Conservation (phyloP, 1,139 yeast species). For the Candida gigantensis region DNA sequence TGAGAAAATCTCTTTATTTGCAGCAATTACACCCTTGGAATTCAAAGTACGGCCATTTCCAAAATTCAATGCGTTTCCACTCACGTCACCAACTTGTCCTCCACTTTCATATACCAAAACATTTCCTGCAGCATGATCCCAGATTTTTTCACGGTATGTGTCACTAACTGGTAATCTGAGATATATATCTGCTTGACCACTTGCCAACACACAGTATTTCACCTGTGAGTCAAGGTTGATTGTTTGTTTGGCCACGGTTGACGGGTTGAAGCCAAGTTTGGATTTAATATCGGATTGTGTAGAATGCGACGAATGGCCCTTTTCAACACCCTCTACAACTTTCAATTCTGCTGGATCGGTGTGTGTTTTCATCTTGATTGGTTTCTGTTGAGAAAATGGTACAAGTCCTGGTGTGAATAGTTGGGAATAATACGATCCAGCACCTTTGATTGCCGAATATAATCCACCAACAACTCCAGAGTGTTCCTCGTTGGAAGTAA, state of each 20-base stretch:
- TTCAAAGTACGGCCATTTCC: slow-evolving; percentile 81
- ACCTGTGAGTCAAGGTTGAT: slow-evolving; percentile 92
- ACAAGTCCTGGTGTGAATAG: slow-evolving; percentile 33
- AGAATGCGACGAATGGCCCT: slow-evolving; percentile 90
- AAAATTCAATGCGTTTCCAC: slow-evolving; percentile 74
- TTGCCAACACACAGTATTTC: slow-evolving; percentile 86
- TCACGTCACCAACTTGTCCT: slow-evolving; percentile 83
- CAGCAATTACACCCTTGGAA: slow-evolving; percentile 92
- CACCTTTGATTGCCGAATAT: slow-evolving; percentile 72
- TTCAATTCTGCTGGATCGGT: slow-evolving; percentile 50
- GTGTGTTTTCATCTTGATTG: slow-evolving; percentile 45
- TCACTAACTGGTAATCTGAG: slow-evolving; percentile 80
- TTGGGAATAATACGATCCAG: slow-evolving; percentile 68
- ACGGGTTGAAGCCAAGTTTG: slow-evolving; percentile 46
- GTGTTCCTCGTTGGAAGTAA: slow-evolving; percentile 38
- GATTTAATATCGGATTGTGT: slow-evolving; percentile 78
- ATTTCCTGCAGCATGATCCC: slow-evolving; percentile 99
- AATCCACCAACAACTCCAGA: slow-evolving; percentile 60
- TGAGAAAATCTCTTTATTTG: slow-evolving; percentile 63
- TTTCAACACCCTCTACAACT: slow-evolving; percentile 96
- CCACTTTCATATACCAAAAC: slow-evolving; percentile 87
- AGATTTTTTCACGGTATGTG: slow-evolving; percentile 85
- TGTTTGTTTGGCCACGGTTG: slow-evolving; percentile 50
- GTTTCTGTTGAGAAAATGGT: slow-evolving; percentile 40
- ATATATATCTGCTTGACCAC: slow-evolving; percentile 92